These are phyloP conservation scores for Botrytis tulipae DNA, from an alignment of 2,329 filamentous ascomycete genomes.

Conservation along the genomic window DNA sequence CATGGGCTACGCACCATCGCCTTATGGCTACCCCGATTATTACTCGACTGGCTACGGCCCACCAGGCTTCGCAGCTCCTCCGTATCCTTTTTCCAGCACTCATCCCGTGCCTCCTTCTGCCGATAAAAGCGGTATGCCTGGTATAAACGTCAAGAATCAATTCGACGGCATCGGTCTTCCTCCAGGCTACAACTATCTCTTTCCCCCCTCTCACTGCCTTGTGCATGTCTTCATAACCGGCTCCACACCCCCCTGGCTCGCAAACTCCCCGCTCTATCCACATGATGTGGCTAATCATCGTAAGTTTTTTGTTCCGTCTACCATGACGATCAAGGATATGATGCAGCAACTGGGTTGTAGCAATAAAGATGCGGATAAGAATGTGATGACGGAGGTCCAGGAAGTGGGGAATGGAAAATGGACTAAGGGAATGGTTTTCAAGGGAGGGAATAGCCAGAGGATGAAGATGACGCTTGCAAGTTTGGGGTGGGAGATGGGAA, in stretches of 20 bases:
- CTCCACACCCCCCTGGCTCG: constrained; percentile 50
- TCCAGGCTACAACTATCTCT: constrained; percentile 63
- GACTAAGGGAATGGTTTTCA: constrained; percentile 54
- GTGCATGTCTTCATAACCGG: constrained; percentile 55
- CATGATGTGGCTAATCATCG: constrained; percentile 47
- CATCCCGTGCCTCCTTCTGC: constrained; percentile 20
- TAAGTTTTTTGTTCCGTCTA: constrained; percentile 50
- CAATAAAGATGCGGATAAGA: constrained; percentile 51
- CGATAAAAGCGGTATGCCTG: constrained; percentile 43
- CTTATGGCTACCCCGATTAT: not conserved
- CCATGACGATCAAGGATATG: constrained; percentile 54
- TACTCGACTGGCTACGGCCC: constrained; percentile 6
- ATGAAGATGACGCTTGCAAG: constrained; percentile 52
- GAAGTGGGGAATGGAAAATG: constrained; percentile 56
- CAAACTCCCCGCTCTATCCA: constrained; percentile 41
- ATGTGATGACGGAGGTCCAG: constrained; percentile 56
- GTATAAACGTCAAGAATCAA: constrained; percentile 55
- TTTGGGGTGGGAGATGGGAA: constrained; percentile 56
- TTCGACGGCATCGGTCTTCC: constrained; percentile 58
- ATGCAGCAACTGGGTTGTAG: constrained; percentile 57
- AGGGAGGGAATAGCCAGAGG: constrained; percentile 49
- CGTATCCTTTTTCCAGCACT: not conserved
- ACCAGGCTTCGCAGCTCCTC: constrained; percentile 16
- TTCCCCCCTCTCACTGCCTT: constrained; percentile 56
- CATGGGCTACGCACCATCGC: not conserved